These are phyloP conservation scores for Cornus controversa DNA, from an alignment of 148 eudicot genomes.

Conservation along the genomic window DNA sequence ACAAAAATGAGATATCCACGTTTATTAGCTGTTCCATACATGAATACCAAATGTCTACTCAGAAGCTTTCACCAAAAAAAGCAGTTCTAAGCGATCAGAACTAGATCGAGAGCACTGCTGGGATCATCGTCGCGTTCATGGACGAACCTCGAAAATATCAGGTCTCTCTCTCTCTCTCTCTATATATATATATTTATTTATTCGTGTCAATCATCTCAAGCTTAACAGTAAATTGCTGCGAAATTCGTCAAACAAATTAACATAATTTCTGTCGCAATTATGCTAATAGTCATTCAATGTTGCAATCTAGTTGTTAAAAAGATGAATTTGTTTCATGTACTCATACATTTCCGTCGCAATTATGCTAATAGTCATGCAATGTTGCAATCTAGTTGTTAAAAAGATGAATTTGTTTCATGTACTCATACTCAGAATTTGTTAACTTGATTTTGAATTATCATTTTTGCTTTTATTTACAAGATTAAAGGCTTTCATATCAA, in stretches of 20 bases:
- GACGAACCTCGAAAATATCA: slow-evolving; percentile 47
- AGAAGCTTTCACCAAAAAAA: too few species aligned
- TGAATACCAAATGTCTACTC: too few species aligned
- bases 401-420: neutral
- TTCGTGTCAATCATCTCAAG: neutral
- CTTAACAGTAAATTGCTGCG: neutral
- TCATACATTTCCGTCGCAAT: too few species aligned
- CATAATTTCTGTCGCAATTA: neutral
- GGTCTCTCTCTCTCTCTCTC: slow-evolving; percentile 33
- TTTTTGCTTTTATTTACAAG: neutral
- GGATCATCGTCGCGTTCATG: slow-evolving; percentile 32
- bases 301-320: neutral
- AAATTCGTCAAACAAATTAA: neutral
- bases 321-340: neutral
- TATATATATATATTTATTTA: neutral
- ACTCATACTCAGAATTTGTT: neutral
- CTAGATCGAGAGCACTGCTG: neutral
- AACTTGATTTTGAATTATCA: neutral
- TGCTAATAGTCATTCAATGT: neutral
- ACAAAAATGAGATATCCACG: too few species aligned
- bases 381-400: neutral
- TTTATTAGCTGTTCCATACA: too few species aligned
- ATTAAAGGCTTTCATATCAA: neutral
- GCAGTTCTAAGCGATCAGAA: neutral
- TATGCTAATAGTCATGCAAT: too few species aligned